Conservation (phyloP, 345 rosid species). For the Leavenworthia alabamica region DNA sequence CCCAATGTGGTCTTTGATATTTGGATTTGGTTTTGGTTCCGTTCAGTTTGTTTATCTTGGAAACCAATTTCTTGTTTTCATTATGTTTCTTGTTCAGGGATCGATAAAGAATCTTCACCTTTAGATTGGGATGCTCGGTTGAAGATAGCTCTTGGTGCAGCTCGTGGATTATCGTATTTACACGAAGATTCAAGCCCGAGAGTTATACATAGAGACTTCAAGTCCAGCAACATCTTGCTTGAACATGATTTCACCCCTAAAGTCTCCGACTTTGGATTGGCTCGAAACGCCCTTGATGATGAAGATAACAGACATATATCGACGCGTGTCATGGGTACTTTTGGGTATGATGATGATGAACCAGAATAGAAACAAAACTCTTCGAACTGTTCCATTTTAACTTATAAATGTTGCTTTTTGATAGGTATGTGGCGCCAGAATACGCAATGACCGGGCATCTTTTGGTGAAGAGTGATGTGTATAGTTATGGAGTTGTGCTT, state of each 20-base stretch:
- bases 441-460: constrained; percentile 99
- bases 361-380: not conserved
- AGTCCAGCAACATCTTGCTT: constrained; percentile 87
- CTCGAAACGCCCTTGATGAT: constrained; percentile 75
- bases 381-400: not conserved
- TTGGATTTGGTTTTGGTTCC: not conserved
- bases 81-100: constrained; percentile 36
- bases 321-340: constrained; percentile 97
- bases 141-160: constrained; percentile 95
- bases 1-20: not conserved
- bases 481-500: constrained; percentile 97
- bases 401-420: not conserved
- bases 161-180: constrained; percentile 88
- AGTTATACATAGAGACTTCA: constrained; percentile 95
- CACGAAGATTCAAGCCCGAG: constrained; percentile 97
- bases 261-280: constrained; percentile 95
- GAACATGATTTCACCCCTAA: constrained; percentile 91
- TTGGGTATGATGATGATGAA: constrained; percentile 48
- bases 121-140: constrained; percentile 86
- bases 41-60: not conserved
- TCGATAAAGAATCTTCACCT: constrained; percentile 65
- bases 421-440: constrained; percentile 92
- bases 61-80: not conserved
- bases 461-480: constrained; percentile 95
- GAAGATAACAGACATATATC: constrained; percentile 89